These are phyloP conservation scores for Candida vaughaniae DNA, from an alignment of 805 yeast genomes.

Conservation along the genomic window DNA sequence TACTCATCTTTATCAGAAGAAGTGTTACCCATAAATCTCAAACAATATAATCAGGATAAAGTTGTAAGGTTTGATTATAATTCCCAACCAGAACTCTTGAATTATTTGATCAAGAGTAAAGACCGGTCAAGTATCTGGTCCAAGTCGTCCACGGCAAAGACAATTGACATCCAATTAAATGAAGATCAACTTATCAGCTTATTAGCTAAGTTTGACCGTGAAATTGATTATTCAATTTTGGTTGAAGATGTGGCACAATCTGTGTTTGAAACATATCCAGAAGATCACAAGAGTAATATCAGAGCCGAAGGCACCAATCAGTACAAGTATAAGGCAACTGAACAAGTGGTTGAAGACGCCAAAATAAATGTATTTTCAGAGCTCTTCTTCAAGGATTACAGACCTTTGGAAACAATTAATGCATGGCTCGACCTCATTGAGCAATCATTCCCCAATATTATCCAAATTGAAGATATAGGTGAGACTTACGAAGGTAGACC, in stretches of 20 bases:
- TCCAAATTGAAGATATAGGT: constrained; percentile 69
- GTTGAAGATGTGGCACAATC: constrained; percentile 58
- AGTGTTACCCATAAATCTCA: constrained; percentile 34
- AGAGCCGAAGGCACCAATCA: constrained; percentile 1
- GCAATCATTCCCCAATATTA: constrained; percentile 61
- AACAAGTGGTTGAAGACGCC: constrained; percentile 14
- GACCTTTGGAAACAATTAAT: constrained; percentile 66
- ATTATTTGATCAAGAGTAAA: constrained; percentile 15
- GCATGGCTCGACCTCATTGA: constrained; percentile 66
- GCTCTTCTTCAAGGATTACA: constrained; percentile 66
- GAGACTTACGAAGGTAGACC: constrained; percentile 73
- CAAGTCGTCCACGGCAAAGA: constrained; percentile 7
- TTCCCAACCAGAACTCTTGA: constrained; percentile 13
- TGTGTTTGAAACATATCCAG: constrained; percentile 55
- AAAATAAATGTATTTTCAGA: constrained; percentile 33
- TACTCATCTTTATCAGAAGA: constrained; percentile 6
- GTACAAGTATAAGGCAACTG: constrained; percentile 14
- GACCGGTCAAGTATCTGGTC: constrained; percentile 11
- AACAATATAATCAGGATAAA: constrained; percentile 37
- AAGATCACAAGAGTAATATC: constrained; percentile 6
- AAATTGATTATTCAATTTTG: constrained; percentile 37
- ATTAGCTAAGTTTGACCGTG: constrained; percentile 6
- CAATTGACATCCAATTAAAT: constrained; percentile 17
- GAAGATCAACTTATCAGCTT: constrained; percentile 5
- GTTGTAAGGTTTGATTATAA: constrained; percentile 45